phyloP scores from a whole-genome alignment of 345 rosid genomes.

The Hibiscus tridactylites region DNA sequence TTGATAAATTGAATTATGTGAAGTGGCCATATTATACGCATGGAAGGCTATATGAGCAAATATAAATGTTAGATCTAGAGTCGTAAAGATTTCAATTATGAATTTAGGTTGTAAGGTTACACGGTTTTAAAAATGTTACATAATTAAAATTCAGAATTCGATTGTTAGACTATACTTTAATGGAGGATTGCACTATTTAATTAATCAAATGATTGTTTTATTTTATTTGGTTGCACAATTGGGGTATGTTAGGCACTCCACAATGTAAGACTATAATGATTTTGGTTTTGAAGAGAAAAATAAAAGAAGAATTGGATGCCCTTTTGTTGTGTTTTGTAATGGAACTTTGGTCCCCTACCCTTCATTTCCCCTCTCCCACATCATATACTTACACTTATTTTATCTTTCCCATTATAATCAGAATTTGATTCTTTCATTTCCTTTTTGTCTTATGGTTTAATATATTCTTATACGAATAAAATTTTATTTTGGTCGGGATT shows the following conservation, averaged over 20 bases:
- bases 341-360: constrained; percentile 33
- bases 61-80: no score
- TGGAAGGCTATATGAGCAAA: no score
- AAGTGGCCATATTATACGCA: no score
- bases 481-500: no score
- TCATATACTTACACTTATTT: neutral
- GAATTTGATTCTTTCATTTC: constrained; percentile 19
- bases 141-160: no score
- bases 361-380: neutral
- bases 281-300: constrained; percentile 14
- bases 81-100: no score
- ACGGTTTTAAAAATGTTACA: no score
- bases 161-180: constrained; percentile 12
- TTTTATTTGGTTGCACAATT: neutral
- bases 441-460: neutral
- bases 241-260: constrained; percentile 18
- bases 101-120: no score
- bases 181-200: constrained; percentile 10
- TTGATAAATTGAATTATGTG: no score
- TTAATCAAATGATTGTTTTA: constrained; percentile 1
- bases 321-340: constrained; percentile 15
- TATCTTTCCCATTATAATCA: neutral
- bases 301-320: constrained; percentile 26
- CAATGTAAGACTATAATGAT: constrained; percentile 21
- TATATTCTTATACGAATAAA: neutral